Conservation (phyloP, 2,329 filamentous ascomycete species). For the Microsporum audouinii region DNA sequence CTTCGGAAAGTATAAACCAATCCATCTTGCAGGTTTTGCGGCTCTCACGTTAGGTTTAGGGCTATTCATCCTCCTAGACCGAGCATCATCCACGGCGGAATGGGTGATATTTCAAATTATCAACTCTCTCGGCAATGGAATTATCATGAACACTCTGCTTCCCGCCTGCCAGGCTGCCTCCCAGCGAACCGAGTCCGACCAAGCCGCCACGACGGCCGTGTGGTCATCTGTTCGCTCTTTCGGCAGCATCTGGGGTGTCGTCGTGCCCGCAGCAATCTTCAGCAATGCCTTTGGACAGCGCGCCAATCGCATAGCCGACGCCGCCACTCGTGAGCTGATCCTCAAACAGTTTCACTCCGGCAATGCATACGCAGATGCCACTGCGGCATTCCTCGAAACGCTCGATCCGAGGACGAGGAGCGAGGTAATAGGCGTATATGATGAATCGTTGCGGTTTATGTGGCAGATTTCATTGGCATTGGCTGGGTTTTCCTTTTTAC, state of each 20-base stretch:
- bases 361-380: conserved; percentile 8
- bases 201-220: neutral
- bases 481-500: conserved; percentile 5
- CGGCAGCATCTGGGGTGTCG: conserved; percentile 24
- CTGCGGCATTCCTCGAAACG: conserved; percentile 5
- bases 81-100: conserved; percentile 16
- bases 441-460: conserved; percentile 1
- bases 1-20: conserved; percentile 24
- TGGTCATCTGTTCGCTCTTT: conserved; percentile 22
- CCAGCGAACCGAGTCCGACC: neutral
- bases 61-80: conserved; percentile 19
- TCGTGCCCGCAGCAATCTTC: conserved; percentile 24
- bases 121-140: conserved; percentile 18
- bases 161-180: conserved; percentile 22
- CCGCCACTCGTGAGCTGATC: neutral
- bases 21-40: conserved; percentile 22
- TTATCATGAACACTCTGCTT: conserved; percentile 19
- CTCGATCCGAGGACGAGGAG: neutral
- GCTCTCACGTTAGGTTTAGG: conserved; percentile 21
- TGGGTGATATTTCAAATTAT: conserved; percentile 26
- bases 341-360: conserved; percentile 1
- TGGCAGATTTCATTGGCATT: conserved; percentile 10
- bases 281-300: conserved; percentile 15
- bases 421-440: conserved; percentile 7
- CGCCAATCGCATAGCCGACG: neutral